Conservation (phyloP, 1,284 basidiomycete species). For the Pascua sp. region DNA sequence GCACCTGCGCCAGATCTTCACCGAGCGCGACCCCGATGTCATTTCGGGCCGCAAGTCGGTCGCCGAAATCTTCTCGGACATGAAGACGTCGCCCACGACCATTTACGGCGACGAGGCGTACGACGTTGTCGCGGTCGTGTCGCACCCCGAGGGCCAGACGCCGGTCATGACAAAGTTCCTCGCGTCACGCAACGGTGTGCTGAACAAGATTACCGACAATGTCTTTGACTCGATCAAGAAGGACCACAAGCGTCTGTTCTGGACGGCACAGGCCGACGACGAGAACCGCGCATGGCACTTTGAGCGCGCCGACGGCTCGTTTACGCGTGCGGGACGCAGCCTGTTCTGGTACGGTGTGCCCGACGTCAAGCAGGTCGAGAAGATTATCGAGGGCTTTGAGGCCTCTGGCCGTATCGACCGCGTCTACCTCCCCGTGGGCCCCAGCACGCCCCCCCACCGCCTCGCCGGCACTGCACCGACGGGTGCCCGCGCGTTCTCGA, state of each 20-base stretch:
- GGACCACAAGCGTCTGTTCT: slow-evolving; percentile 91
- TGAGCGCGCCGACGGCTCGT: slow-evolving; percentile 94
- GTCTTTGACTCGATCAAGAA: slow-evolving; percentile 94
- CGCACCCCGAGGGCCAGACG: slow-evolving; percentile 81
- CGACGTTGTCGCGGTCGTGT: slow-evolving; percentile 91
- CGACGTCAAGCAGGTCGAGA: slow-evolving; percentile 89
- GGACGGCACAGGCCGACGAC: slow-evolving; percentile 92
- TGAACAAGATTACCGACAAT: slow-evolving; percentile 95
- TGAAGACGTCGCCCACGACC: slow-evolving; percentile 80
- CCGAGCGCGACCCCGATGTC: slow-evolving; percentile 92
- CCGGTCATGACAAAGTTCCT: slow-evolving; percentile 93
- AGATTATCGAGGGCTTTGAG: slow-evolving; percentile 77
- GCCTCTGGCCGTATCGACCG: slow-evolving; percentile 78
- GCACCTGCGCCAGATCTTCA: slow-evolving; percentile 84
- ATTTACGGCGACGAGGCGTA: slow-evolving; percentile 97
- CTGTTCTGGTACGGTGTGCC: slow-evolving; percentile 98
- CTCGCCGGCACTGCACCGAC: slow-evolving; percentile 47
- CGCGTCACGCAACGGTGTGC: slow-evolving; percentile 77
- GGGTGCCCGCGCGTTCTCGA: slow-evolving; percentile 66
- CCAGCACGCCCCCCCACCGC: slow-evolving; percentile 65
- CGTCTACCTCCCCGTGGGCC: slow-evolving; percentile 85
- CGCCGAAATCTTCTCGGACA: slow-evolving; percentile 77
- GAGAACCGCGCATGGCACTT: slow-evolving; percentile 98
- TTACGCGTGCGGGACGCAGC: slow-evolving; percentile 84
- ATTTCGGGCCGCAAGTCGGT: slow-evolving; percentile 79